A percentile compares a stretch with the other conserved stretches of the same genome.
These are phyloP conservation scores for Eimeria praecox DNA, from an alignment of 169 alveolate genomes.

Conservation along the genomic window DNA sequence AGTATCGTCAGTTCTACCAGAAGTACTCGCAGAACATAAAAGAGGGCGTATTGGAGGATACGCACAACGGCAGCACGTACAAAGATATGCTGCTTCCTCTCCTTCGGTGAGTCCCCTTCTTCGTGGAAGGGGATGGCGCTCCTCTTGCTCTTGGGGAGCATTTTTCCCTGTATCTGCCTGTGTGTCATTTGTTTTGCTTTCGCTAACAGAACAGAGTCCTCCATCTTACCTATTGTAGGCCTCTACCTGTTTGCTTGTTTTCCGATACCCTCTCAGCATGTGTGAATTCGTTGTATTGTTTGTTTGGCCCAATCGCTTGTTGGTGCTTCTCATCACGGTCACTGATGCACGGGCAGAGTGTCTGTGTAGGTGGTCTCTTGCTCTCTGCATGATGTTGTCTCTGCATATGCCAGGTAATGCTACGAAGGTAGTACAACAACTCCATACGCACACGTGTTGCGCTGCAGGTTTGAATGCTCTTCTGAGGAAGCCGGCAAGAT, in stretches of 20 bases:
- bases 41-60: conserved; percentile 86
- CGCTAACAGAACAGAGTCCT: background rate
- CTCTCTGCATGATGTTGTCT: background rate
- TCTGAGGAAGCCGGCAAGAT: conserved; percentile 80
- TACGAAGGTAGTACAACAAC: too few relatives aligned
- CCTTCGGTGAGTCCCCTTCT: conserved; percentile 66
- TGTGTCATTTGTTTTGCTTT: background rate
- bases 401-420: background rate
- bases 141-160: background rate
- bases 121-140: background rate
- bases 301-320: background rate
- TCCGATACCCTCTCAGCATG: background rate
- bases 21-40: conserved; percentile 91
- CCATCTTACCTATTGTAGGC: background rate
- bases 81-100: conserved; percentile 74
- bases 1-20: conserved; percentile 90
- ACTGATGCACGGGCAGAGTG: background rate
- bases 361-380: background rate
- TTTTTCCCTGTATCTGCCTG: background rate
- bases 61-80: conserved; percentile 74
- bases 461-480: conserved; percentile 71
- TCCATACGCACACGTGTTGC: background rate
- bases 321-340: background rate
- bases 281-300: background rate
- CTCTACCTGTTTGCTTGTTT: background rate